Percentiles rank a stretch among this genome's conserved stretches.
Conservation (phyloP, 805 yeast species). For the Tetrapisispora namnaoensis region DNA sequence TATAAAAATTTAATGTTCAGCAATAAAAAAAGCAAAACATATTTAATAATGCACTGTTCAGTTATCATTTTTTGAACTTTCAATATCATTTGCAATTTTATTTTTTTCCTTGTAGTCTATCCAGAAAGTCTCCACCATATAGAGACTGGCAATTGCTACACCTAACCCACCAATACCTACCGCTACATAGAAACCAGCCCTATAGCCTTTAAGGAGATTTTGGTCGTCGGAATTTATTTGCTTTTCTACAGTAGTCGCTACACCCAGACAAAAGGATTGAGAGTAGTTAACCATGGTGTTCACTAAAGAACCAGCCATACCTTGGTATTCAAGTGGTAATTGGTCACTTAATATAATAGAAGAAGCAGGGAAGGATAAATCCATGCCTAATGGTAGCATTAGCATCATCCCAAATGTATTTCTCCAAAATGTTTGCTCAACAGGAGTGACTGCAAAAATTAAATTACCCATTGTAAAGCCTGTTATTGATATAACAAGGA, state of each 20-base stretch:
- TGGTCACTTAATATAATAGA: conserved; percentile 50
- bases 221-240: conserved; percentile 26
- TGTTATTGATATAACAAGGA: conserved; percentile 41
- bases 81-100: neutral
- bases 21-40: neutral
- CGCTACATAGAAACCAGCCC: conserved; percentile 52
- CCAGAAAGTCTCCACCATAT: conserved; percentile 8
- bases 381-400: conserved; percentile 65
- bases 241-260: conserved; percentile 58
- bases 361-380: conserved; percentile 66
- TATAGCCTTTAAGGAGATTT: conserved; percentile 34
- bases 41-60: neutral
- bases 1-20: neutral
- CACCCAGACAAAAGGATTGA: conserved; percentile 58
- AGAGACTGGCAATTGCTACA: neutral
- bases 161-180: conserved; percentile 40
- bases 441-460: conserved; percentile 47
- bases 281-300: conserved; percentile 66
- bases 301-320: conserved; percentile 68
- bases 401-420: conserved; percentile 47
- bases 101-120: conserved; percentile 4
- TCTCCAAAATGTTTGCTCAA: conserved; percentile 49
- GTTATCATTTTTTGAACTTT: neutral
- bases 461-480: conserved; percentile 48
- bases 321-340: conserved; percentile 57